phyloP scores from a whole-genome alignment of 1,284 basidiomycete species.

The Ustilago crameri region DNA sequence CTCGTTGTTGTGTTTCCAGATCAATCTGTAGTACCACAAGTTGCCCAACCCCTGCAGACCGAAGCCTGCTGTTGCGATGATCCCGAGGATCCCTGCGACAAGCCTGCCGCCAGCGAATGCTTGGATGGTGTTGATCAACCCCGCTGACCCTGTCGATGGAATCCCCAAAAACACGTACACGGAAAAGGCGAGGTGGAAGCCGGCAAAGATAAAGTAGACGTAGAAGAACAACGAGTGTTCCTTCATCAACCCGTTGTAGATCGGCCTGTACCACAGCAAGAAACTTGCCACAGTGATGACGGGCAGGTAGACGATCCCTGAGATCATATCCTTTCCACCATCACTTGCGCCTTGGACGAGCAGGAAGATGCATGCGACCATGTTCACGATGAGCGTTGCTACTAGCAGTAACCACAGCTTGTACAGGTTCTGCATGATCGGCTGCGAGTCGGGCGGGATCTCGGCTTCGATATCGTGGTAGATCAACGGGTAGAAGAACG shows the following conservation, averaged over 20 bases:
- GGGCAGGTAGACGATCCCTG: constrained; percentile 78
- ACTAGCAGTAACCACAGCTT: constrained; percentile 70
- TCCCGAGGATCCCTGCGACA: constrained; percentile 73
- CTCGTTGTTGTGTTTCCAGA: constrained; percentile 83
- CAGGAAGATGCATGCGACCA: constrained; percentile 88
- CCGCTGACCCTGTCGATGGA: constrained; percentile 86
- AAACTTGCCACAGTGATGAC: constrained; percentile 85
- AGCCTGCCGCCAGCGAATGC: constrained; percentile 60
- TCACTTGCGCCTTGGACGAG: constrained; percentile 80
- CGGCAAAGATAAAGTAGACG: constrained; percentile 73
- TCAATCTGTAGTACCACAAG: constrained; percentile 82
- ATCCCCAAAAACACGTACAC: constrained; percentile 70
- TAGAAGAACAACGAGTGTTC: constrained; percentile 74
- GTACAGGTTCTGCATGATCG: constrained; percentile 80
- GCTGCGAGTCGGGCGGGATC: constrained; percentile 82
- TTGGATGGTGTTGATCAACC: constrained; percentile 90
- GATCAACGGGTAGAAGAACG: constrained; percentile 89
- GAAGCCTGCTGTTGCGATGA: constrained; percentile 87
- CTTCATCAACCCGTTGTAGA: constrained; percentile 97
- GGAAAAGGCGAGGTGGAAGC: constrained; percentile 90
- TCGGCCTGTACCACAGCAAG: constrained; percentile 84
- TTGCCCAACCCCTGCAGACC: constrained; percentile 82
- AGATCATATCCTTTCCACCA: constrained; percentile 82
- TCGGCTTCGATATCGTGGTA: constrained; percentile 91
- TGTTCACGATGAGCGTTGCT: constrained; percentile 84